Base-by-base conservation (phyloP, 257 asterid genomes). In the Solanum medicagineum region DNA sequence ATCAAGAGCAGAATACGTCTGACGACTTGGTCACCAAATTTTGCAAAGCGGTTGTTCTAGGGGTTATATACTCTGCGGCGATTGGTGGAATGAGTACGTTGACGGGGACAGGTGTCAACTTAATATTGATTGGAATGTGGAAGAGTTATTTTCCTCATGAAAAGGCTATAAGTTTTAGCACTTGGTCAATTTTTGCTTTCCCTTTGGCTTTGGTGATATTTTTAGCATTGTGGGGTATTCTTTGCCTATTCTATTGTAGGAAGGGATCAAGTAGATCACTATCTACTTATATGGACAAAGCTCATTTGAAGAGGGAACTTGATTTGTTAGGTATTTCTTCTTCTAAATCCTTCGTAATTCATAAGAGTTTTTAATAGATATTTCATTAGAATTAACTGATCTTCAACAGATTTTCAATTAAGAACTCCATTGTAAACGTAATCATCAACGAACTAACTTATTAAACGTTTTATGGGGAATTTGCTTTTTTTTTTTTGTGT, bases 41-140 rank as follows among this genome's bases (percentile, higher is more conserved):
- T 87, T 91, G 96, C 90, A 94, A 93, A 84, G 98, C 99, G 9
- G 98, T 96, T 80, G 95, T 93, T 10, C 87, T 96, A 1, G 99
- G 99, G 5, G 99, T 94, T 0, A 93, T 83, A 47, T 96, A 93
- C 91, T 89, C 95, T 5, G 94, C 99, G 20, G 91, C 98, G 2
- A 85, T 94, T 1, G 99, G 99, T 2, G 99, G 99, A 65, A 93
- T 96, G 93, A 93, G 98, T 90, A 96, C 99, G 1, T 91, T 94
- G 11, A 96, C 98, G 0, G 99, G 99, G 75, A 96, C 98, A 83
- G 99, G 99, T 87, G 99, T 96, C 80, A 96, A 96, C 89, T 90
- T 96, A 7, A 93, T 96, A 90, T 66, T 96, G 97, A 96, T 91
- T 13, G 99, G 99, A 16, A 94, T 96, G 93, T 96, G 99, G 99